Conservation (phyloP, 805 yeast genomes). For the Barnettozyma vustinii region DNA sequence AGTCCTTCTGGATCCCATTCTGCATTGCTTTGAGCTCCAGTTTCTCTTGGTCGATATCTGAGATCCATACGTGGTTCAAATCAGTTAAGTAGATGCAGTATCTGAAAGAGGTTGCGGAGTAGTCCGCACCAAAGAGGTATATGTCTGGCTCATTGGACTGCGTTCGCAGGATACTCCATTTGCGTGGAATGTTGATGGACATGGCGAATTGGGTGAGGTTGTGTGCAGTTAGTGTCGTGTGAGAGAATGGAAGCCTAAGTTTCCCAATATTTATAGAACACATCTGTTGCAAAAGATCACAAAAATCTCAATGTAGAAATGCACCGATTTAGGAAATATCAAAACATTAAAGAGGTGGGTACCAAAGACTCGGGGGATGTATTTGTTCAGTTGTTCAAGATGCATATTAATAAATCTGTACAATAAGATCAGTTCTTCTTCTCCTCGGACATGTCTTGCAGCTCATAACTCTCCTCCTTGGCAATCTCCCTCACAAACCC, state of each 20-base stretch:
- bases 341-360: too few relatives aligned
- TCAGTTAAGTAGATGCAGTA: conserved; percentile 21
- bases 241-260: not conserved
- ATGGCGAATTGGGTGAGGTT: not conserved
- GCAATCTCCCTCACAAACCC: not conserved
- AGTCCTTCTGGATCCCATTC: conserved; percentile 14
- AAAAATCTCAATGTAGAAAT: not conserved
- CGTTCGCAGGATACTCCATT: conserved; percentile 18
- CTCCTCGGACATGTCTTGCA: conserved; percentile 27
- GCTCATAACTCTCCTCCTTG: conserved; percentile 28
- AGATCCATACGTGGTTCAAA: conserved; percentile 21
- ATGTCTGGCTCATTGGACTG: conserved; percentile 5
- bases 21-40: conserved; percentile 14
- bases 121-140: conserved; percentile 19
- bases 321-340: not conserved
- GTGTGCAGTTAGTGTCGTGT: not conserved
- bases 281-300: not conserved
- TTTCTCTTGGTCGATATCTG: conserved; percentile 15
- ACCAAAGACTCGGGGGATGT: too few relatives aligned
- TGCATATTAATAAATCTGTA: not conserved
- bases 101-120: conserved; percentile 7
- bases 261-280: not conserved
- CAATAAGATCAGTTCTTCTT: conserved; percentile 8
- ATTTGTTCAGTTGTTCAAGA: not conserved
- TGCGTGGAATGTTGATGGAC: conserved; percentile 18